Evolutionary conservation across 148 eudicot species (phyloP).

Genomic region (Cornus suecica): DNA sequence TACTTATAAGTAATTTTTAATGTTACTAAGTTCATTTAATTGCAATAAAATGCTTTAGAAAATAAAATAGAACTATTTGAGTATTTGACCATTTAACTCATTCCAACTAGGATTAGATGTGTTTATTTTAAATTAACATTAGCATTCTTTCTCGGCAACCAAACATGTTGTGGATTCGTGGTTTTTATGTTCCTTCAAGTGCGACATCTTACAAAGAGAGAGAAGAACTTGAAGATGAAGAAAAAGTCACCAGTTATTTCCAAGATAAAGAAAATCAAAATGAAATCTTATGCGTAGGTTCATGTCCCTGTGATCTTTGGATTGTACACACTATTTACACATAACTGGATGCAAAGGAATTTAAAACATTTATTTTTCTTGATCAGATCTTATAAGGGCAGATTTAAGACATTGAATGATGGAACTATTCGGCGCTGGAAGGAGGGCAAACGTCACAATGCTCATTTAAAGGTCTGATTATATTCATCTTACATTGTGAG

Average conservation of each 20-base stretch:
- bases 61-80: neutral
- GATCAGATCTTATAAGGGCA: slow-evolving; percentile 72
- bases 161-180: neutral
- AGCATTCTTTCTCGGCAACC: neutral
- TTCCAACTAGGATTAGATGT: neutral
- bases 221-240: slow-evolving; percentile 65
- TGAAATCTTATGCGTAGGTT: slow-evolving; percentile 81
- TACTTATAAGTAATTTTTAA: too few relatives aligned
- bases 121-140: too few relatives aligned
- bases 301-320: slow-evolving; percentile 13
- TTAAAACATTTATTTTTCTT: slow-evolving; percentile 11
- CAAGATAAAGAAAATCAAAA: slow-evolving; percentile 77
- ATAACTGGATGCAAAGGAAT: slow-evolving; percentile 4
- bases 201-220: slow-evolving; percentile 70
- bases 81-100: neutral
- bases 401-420: slow-evolving; percentile 71
- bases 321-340: neutral
- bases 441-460: slow-evolving; percentile 91
- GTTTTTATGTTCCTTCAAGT: slow-evolving; percentile 41
- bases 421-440: slow-evolving; percentile 91
- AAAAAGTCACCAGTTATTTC: slow-evolving; percentile 59
- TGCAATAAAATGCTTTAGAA: neutral
- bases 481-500: neutral
- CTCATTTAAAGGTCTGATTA: slow-evolving; percentile 67
- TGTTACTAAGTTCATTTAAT: too few relatives aligned